phyloP scores from a whole-genome alignment of 345 rosid genomes.

The Brassica rapa region DNA sequence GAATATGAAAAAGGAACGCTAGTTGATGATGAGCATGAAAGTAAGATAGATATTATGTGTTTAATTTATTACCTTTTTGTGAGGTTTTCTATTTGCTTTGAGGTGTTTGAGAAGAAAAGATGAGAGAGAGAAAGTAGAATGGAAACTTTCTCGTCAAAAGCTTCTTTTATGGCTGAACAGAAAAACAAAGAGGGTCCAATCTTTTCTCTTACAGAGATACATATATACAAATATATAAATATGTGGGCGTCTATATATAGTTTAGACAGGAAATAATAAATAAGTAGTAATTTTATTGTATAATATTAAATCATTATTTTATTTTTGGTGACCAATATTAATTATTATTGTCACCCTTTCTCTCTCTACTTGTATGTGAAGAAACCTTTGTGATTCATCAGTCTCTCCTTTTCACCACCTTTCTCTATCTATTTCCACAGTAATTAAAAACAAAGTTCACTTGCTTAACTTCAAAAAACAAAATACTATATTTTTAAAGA shows the following conservation, averaged over 20 bases:
- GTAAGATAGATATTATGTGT: constrained; percentile 19
- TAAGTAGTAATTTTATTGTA: background rate
- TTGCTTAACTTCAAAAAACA: background rate
- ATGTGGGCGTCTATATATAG: constrained; percentile 1
- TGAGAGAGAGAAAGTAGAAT: constrained; percentile 39
- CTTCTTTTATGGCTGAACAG: constrained; percentile 39
- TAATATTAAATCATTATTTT: constrained; percentile 4
- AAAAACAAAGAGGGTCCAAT: constrained; percentile 54
- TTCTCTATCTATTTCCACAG: constrained; percentile 28
- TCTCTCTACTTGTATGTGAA: constrained; percentile 65
- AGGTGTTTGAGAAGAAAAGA: constrained; percentile 28
- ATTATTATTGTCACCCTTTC: constrained; percentile 50
- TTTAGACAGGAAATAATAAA: background rate
- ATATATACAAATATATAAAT: constrained; percentile 12
- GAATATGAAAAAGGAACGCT: constrained; percentile 26
- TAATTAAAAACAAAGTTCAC: constrained; percentile 32
- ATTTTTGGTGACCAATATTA: no score
- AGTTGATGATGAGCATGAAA: constrained; percentile 44
- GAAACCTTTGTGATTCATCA: constrained; percentile 59
- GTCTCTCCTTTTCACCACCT: constrained; percentile 37
- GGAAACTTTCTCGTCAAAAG: constrained; percentile 57
- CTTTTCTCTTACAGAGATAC: constrained; percentile 42
- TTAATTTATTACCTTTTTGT: constrained; percentile 38
- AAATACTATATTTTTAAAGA: background rate
- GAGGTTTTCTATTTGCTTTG: constrained; percentile 33